Base-by-base conservation (phyloP, 2,329 filamentous ascomycete genomes). In the Dothidotthia symphoricarpi region DNA sequence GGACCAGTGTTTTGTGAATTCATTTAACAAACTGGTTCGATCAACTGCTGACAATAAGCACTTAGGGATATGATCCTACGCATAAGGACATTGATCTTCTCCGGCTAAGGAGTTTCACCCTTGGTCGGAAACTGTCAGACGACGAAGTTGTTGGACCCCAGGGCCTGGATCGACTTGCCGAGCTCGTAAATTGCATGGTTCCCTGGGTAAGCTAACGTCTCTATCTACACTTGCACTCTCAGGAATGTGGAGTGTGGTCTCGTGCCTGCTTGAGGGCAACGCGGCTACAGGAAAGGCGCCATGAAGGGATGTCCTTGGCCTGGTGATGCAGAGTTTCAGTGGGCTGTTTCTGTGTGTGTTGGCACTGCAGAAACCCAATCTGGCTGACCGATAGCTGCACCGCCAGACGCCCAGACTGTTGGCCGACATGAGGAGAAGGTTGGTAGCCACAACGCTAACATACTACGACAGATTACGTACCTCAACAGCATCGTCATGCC, bases 11-110 rank as follows among this genome's bases (percentile, higher is more conserved):
- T 22, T 22, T 9, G 19, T 22, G 19, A 6, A 22, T 22, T 22
- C 19, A 22, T 22, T 6, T 5, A 6, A 6, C 19, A 9, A 9
- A 22, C 9, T 22, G 19, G 9, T 22, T 22, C 19, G 5, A 9
- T 5, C 19, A 22, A 22, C 34, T 47, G 52, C 61, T 65, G 51
- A 65, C 50, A 30, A 31, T 16, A 13, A 17, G 30, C 48, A 37
- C 43, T 14, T 38, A 91, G 85, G 88, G 86, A 31, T 95, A 86
- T 60, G 72, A 80, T 29, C 75, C 77, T 14, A 82, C 86, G 41
- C 86, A 95, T 61, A 72, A 78, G 28, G 85, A 95, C 52, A 89
- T 95, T 56, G 81, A 83, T 38, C 75, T 96, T 35, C 74, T 95
- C 38, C 85, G 88, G 54, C 74, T 96, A 58, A 78, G 82, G 44